Evolutionary conservation across 805 yeast species (phyloP).

Genomic region (Candida jianshihensis): DNA sequence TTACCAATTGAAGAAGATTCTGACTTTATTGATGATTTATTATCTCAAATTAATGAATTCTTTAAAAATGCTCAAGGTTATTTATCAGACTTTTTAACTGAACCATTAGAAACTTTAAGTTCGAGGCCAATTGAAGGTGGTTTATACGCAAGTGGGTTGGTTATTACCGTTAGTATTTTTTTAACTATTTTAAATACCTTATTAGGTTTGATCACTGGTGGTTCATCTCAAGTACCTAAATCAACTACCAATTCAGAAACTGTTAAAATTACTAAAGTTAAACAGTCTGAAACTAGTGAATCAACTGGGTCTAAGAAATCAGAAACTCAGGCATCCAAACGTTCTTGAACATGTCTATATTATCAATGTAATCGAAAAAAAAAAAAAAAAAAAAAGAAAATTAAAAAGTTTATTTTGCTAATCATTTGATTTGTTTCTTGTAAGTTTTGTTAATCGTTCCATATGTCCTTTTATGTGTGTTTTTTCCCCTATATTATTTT

Average conservation of each 20-base stretch:
- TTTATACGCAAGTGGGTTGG: slow-evolving; percentile 36
- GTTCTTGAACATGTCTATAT: slow-evolving; percentile 4
- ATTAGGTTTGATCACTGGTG: slow-evolving; percentile 14
- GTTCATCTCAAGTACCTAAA: slow-evolving; percentile 7
- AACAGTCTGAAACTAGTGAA: slow-evolving; percentile 2
- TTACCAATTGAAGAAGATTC: slow-evolving; percentile 5
- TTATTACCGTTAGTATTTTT: slow-evolving; percentile 33
- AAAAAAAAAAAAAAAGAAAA: too few relatives aligned
- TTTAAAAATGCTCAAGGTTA: slow-evolving; percentile 25
- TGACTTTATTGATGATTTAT: slow-evolving; percentile 10
- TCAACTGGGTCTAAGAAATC: slow-evolving; percentile 12
- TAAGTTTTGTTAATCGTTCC: too few relatives aligned
- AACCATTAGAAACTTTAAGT: slow-evolving; percentile 39
- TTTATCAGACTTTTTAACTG: slow-evolving; percentile 31
- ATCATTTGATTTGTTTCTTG: too few relatives aligned
- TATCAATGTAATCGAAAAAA: too few relatives aligned
- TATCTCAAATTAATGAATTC: slow-evolving; percentile 14
- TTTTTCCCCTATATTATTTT: too few relatives aligned
- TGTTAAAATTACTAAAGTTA: slow-evolving; percentile 10
- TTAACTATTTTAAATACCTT: slow-evolving; percentile 38
- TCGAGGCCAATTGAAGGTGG: slow-evolving; percentile 45
- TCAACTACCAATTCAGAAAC: too few relatives aligned
- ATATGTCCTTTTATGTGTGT: too few relatives aligned
- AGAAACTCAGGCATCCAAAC: slow-evolving; percentile 14
- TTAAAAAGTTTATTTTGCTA: too few relatives aligned